A percentile compares a stretch with the other conserved stretches of the same genome.
Conservation (phyloP, 2,329 filamentous ascomycete species). For the Esteya vermicola region DNA sequence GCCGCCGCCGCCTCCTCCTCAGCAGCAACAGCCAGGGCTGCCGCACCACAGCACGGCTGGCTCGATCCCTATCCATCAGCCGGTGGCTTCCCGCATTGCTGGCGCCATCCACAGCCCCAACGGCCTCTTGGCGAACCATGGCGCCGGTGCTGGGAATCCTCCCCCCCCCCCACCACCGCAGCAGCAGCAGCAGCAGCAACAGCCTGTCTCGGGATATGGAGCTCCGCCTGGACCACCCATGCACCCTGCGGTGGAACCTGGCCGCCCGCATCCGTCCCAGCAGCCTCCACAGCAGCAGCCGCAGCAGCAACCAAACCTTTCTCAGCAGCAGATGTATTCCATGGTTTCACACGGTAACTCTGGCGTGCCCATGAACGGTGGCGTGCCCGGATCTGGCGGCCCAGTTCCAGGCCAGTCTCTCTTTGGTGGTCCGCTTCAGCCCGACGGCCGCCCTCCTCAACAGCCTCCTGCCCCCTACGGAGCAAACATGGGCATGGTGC, state of each 20-base stretch:
- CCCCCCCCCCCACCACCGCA: slow-evolving; percentile 34
- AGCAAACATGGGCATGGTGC: slow-evolving; percentile 22
- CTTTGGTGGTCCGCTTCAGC: slow-evolving; percentile 57
- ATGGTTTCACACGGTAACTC: slow-evolving; percentile 30
- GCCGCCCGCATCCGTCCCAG: slow-evolving; percentile 6
- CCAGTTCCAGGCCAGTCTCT: slow-evolving; percentile 48
- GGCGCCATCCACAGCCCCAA: slow-evolving; percentile 86
- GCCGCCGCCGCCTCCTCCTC: slow-evolving; percentile 1
- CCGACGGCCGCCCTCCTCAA: slow-evolving; percentile 47
- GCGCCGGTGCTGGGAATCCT: slow-evolving; percentile 18
- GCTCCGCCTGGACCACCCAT: slow-evolving; percentile 32
- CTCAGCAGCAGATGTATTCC: slow-evolving; percentile 43
- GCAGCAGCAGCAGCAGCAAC: slow-evolving; percentile 30
- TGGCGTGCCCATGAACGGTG: slow-evolving; percentile 32
- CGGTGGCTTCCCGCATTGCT: slow-evolving; percentile 67
- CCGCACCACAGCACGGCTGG: slow-evolving; percentile 78
- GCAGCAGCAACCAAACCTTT: slow-evolving; percentile 1
- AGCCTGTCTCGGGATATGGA: slow-evolving; percentile 34
- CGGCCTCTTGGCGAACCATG: slow-evolving; percentile 66
- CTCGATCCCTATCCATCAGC: slow-evolving; percentile 86
- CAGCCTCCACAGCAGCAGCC: slow-evolving; percentile 7
- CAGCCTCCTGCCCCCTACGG: slow-evolving; percentile 38
- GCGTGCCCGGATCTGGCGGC: slow-evolving; percentile 44
- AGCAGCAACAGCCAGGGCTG: slow-evolving; percentile 36
- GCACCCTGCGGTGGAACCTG: slow-evolving; percentile 35